Percentiles rank a stretch among this genome's conserved stretches.
phyloP scores from a whole-genome alignment of 2,329 filamentous ascomycete genomes.

The Diplocarpon mali region DNA sequence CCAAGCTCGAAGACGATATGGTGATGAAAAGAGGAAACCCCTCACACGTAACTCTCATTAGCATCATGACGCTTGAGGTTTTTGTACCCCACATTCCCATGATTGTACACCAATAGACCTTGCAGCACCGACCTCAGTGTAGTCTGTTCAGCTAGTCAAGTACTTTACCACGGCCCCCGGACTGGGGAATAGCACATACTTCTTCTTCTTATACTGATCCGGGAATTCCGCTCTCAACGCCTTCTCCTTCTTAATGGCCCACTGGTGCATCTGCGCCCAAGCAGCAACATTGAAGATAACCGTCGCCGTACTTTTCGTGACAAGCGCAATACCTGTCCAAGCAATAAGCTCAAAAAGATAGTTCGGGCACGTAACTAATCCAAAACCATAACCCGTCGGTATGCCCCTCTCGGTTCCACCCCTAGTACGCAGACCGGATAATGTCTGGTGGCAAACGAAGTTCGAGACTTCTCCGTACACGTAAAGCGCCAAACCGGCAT shows the following conservation, averaged over 20 bases:
- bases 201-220: constrained; percentile 93
- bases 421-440: constrained; percentile 64
- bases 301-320: constrained; percentile 70
- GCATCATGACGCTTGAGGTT: too few relatives aligned
- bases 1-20: too few relatives aligned
- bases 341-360: constrained; percentile 87
- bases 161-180: constrained; percentile 11
- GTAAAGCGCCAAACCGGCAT: constrained; percentile 61
- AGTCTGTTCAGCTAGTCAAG: neutral
- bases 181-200: constrained; percentile 52
- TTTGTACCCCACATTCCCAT: too few relatives aligned
- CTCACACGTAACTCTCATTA: too few relatives aligned
- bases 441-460: constrained; percentile 65
- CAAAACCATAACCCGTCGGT: constrained; percentile 74
- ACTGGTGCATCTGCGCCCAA: constrained; percentile 67
- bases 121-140: neutral
- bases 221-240: constrained; percentile 85
- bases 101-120: too few relatives aligned
- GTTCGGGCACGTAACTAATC: constrained; percentile 86
- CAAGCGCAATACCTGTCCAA: constrained; percentile 73
- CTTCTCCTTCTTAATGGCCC: constrained; percentile 87
- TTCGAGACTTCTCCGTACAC: constrained; percentile 71
- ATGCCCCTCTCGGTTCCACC: constrained; percentile 84
- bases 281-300: constrained; percentile 66
- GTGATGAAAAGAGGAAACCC: too few relatives aligned